These are phyloP conservation scores for Schizochytrium sp. DNA, from an alignment of 108 stramenopile species.

Conservation along the genomic window DNA sequence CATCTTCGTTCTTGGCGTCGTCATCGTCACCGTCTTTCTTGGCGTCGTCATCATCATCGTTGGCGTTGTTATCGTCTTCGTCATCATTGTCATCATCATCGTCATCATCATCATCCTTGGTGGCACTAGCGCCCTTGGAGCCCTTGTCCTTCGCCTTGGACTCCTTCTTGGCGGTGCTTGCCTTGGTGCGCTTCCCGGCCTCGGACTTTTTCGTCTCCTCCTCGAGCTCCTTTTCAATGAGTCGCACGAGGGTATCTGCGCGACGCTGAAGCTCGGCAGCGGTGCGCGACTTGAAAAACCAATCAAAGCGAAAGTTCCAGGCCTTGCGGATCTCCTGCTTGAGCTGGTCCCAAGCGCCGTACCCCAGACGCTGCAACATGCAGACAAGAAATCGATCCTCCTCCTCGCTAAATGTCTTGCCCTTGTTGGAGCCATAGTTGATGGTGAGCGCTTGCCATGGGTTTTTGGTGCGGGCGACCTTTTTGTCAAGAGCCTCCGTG, in stretches of 20 bases:
- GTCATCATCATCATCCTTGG: not conserved
- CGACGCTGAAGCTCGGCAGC: constrained; percentile 82
- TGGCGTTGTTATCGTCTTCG: not conserved
- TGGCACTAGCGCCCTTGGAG: too few relatives aligned
- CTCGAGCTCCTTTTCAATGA: constrained; percentile 48
- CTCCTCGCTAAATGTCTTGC: constrained; percentile 72
- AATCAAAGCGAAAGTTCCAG: constrained; percentile 93
- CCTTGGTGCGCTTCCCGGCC: not conserved
- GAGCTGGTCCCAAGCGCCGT: constrained; percentile 76
- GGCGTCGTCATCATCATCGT: not conserved
- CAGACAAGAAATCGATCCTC: constrained; percentile 89
- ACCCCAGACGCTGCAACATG: constrained; percentile 91
- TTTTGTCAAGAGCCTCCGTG: constrained; percentile 60
- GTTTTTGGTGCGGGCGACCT: constrained; percentile 49
- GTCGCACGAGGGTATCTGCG: constrained; percentile 55
- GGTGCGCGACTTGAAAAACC: constrained; percentile 93
- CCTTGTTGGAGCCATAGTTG: constrained; percentile 66
- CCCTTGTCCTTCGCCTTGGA: not conserved
- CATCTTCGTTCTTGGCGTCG: not conserved
- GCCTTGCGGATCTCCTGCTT: constrained; percentile 82
- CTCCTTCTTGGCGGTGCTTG: not conserved
- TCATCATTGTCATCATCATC: not conserved
- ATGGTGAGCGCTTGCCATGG: constrained; percentile 58
- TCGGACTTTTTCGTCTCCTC: constrained; percentile 13
- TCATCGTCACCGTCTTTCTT: not conserved